phyloP scores from a whole-genome alignment of 1,139 yeast genomes.

The Suhomyces guaymorum region DNA sequence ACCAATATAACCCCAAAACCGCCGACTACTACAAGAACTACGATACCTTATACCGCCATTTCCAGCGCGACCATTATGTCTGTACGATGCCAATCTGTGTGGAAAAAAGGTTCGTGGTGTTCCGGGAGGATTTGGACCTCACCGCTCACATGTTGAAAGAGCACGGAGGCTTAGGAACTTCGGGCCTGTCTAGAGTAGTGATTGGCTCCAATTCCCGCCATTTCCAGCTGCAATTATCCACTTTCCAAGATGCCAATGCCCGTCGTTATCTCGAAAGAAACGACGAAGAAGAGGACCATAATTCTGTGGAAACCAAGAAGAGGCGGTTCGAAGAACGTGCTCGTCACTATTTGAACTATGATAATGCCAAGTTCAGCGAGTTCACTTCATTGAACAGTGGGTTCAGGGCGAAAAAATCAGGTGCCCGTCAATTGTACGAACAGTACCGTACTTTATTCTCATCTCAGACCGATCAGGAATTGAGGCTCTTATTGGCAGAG shows the following conservation, averaged over 20 bases:
- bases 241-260: slow-evolving; percentile 38
- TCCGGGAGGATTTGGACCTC: slow-evolving; percentile 80
- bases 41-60: slow-evolving; percentile 72
- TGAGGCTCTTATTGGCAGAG: slow-evolving; percentile 55
- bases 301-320: slow-evolving; percentile 53
- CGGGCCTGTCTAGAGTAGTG: slow-evolving; percentile 42
- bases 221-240: slow-evolving; percentile 70
- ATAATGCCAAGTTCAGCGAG: slow-evolving; percentile 43
- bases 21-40: slow-evolving; percentile 84
- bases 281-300: slow-evolving; percentile 32
- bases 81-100: slow-evolving; percentile 83
- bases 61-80: slow-evolving; percentile 67
- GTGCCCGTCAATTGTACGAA: slow-evolving; percentile 50
- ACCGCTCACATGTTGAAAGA: slow-evolving; percentile 86
- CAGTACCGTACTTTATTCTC: slow-evolving; percentile 57
- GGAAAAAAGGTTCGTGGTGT: slow-evolving; percentile 89
- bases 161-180: slow-evolving; percentile 62
- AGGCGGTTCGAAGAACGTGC: slow-evolving; percentile 83
- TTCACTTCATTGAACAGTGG: slow-evolving; percentile 53
- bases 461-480: slow-evolving; percentile 43
- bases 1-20: slow-evolving; percentile 58
- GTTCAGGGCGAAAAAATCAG: slow-evolving; percentile 48
- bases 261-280: slow-evolving; percentile 15
- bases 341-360: slow-evolving; percentile 66
- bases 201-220: slow-evolving; percentile 46